Percentiles rank a stretch among this genome's conserved stretches.
Conservation (phyloP, 2,329 filamentous ascomycete species). For the Trichoderma aggressivum region DNA sequence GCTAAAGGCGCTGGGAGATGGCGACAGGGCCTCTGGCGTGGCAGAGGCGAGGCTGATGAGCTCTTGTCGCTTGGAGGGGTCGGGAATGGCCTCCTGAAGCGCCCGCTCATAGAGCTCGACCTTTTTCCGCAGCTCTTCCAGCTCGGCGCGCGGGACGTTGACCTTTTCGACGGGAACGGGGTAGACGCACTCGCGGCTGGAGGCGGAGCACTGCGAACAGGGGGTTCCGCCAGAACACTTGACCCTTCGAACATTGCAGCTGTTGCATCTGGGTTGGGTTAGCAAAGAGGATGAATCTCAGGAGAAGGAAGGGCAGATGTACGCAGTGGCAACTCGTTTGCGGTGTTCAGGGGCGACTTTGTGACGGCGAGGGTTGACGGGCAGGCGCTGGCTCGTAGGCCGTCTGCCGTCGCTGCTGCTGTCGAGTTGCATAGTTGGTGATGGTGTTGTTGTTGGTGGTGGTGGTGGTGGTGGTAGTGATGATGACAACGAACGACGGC, state of each 20-base stretch:
- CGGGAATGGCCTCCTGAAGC: slow-evolving; percentile 37
- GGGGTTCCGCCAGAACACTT: slow-evolving; percentile 51
- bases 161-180: slow-evolving; percentile 44
- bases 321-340: slow-evolving; percentile 50
- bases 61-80: slow-evolving; percentile 34
- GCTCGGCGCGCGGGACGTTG: slow-evolving; percentile 39
- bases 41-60: slow-evolving; percentile 29
- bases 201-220: slow-evolving; percentile 43
- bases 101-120: slow-evolving; percentile 40
- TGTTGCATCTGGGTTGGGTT: slow-evolving; percentile 43
- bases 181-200: slow-evolving; percentile 47
- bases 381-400: slow-evolving; percentile 36
- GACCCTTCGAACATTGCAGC: slow-evolving; percentile 50
- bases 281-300: background rate
- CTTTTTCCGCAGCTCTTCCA: slow-evolving; percentile 40
- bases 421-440: slow-evolving; percentile 28
- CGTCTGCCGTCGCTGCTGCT: slow-evolving; percentile 25
- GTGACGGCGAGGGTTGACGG: slow-evolving; percentile 49
- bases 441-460: background rate
- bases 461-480: background rate
- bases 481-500: background rate
- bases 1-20: slow-evolving; percentile 23
- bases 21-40: slow-evolving; percentile 23
- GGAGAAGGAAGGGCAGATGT: background rate
- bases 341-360: slow-evolving; percentile 46